Evolutionary conservation across 495 filamentous ascomycete species (phyloP).

Genomic region (Penicillium alfredii): DNA sequence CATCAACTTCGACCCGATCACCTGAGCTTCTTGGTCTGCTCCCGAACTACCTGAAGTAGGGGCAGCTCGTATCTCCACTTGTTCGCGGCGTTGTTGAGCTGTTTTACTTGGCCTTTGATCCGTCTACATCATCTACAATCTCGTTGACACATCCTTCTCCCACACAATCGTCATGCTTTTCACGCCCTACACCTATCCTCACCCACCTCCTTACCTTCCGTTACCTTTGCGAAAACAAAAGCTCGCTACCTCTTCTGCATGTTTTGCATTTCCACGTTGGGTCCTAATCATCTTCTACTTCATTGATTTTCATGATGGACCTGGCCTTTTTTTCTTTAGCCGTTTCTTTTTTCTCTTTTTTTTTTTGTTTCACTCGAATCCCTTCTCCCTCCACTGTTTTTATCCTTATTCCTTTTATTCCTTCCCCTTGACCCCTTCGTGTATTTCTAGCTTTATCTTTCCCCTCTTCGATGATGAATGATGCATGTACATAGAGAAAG

Average conservation of each 20-base stretch:
- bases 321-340: not conserved
- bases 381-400: conserved; percentile 2
- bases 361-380: conserved; percentile 2
- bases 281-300: too few species aligned
- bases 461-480: conserved; percentile 7
- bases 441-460: conserved; percentile 25
- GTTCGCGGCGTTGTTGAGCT: too few species aligned
- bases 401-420: conserved; percentile 1
- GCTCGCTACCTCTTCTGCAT: too few species aligned
- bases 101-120: too few species aligned
- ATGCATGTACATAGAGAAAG: conserved; percentile 25
- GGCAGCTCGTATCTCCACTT: too few species aligned
- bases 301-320: conserved; percentile 6
- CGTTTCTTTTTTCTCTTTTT: not conserved
- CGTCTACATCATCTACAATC: too few species aligned
- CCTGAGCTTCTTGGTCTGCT: too few species aligned
- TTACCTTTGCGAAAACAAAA: too few species aligned
- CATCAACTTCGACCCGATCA: not conserved
- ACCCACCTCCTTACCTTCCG: not conserved
- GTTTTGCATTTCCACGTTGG: conserved; percentile 3
- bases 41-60: too few species aligned
- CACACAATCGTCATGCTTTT: conserved; percentile 10
- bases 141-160: too few species aligned
- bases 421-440: conserved; percentile 12
- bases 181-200: not conserved